Evolutionary conservation across 257 asterid species (phyloP).

Genomic region (Capsicum pubescens): DNA sequence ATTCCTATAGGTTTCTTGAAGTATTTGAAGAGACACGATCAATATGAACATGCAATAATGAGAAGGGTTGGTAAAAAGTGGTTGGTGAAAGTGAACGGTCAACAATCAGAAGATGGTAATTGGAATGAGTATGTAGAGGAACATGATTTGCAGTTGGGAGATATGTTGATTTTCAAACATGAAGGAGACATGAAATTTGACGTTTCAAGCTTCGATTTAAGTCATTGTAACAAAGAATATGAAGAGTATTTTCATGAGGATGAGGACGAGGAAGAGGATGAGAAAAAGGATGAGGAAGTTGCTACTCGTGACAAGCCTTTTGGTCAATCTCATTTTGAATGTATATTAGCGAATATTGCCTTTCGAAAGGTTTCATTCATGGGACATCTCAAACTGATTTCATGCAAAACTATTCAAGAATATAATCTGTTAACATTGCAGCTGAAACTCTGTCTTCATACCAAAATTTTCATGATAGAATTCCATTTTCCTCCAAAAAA

Average conservation of each 20-base stretch:
- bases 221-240: not conserved
- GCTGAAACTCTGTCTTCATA: too few relatives aligned
- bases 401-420: too few relatives aligned
- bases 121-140: not conserved
- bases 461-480: too few relatives aligned
- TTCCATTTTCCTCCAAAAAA: too few relatives aligned
- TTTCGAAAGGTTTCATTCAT: not conserved
- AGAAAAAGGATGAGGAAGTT: too few relatives aligned
- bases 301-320: not conserved
- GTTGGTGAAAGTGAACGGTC: not conserved
- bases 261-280: too few relatives aligned
- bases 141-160: not conserved
- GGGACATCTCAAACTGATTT: not conserved
- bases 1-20: constrained; percentile 8
- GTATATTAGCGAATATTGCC: not conserved
- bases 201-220: not conserved
- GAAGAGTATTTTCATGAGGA: too few relatives aligned
- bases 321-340: not conserved
- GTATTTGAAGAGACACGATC: not conserved
- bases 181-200: not conserved
- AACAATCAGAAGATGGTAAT: not conserved
- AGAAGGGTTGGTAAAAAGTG: not conserved
- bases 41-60: not conserved
- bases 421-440: too few relatives aligned
- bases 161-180: not conserved